These are phyloP conservation scores for Tetrahymena thermophila DNA, from an alignment of 73 alveolate species.

Conservation along the genomic window DNA sequence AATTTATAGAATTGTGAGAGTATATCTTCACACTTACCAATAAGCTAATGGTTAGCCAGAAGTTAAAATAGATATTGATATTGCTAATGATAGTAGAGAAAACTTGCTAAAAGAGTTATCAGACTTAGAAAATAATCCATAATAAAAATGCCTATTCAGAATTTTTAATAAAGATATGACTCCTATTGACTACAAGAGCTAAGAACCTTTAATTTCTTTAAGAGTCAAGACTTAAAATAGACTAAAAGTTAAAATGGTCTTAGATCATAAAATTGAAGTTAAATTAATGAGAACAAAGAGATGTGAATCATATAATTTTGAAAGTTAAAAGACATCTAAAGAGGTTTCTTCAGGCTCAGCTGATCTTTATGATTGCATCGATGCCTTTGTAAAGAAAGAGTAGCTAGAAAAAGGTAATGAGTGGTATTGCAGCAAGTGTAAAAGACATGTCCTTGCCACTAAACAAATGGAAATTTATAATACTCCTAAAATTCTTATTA, in stretches of 20 bases:
- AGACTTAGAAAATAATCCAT: neutral
- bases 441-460: conserved; percentile 76
- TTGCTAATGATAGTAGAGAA: neutral
- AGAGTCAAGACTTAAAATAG: neutral
- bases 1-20: neutral
- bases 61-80: neutral
- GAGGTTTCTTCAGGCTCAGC: neutral
- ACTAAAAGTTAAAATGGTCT: neutral
- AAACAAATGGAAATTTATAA: conserved; percentile 78
- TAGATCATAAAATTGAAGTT: neutral
- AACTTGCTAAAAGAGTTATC: neutral
- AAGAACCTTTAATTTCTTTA: neutral
- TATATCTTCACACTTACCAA: neutral
- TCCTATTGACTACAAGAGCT: neutral
- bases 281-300: neutral
- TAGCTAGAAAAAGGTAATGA: conserved; percentile 77
- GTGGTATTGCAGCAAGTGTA: conserved; percentile 93
- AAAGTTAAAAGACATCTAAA: neutral
- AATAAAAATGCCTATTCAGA: neutral
- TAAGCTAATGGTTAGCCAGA: neutral
- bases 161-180: neutral
- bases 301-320: neutral
- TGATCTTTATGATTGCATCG: conserved; percentile 71
- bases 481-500: conserved; percentile 71
- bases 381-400: conserved; percentile 75